A percentile compares a stretch with the other conserved stretches of the same genome.
Conservation (phyloP, 371 early-diverging fungal species). For the Thermomucor indicae-seudaticae region DNA sequence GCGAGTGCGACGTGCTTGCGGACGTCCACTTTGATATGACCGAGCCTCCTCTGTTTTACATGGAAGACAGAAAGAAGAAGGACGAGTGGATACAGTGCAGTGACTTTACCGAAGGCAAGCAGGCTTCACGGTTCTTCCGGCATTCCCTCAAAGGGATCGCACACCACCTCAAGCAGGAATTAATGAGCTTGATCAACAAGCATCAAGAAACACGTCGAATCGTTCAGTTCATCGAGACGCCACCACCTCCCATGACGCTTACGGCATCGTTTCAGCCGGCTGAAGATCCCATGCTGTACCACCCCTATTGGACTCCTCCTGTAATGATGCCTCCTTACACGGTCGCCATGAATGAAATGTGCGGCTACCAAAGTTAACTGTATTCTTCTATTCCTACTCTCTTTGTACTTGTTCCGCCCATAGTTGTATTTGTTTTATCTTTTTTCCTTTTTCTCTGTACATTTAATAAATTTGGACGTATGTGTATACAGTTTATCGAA, state of each 20-base stretch:
- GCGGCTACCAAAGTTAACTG: constrained; percentile 5
- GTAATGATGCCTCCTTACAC: no score
- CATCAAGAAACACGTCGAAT: constrained; percentile 35
- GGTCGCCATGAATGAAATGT: no score
- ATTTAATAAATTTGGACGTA: constrained; percentile 1
- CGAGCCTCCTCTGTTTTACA: constrained; percentile 62
- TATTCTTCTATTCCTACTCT: constrained; percentile 2
- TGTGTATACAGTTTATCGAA: neutral
- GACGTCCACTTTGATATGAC: constrained; percentile 60
- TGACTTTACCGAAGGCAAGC: constrained; percentile 74
- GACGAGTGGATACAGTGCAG: constrained; percentile 64
- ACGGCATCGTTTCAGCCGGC: neutral
- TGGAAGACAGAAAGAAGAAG: constrained; percentile 33
- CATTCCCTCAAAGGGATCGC: constrained; percentile 63
- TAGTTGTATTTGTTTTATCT: neutral
- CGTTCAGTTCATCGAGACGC: constrained; percentile 29
- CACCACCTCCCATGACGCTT: neutral
- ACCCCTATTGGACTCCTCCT: no score
- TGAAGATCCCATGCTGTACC: no score
- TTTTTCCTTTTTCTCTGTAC: constrained; percentile 1
- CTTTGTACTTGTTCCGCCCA: neutral
- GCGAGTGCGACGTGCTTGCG: constrained; percentile 39
- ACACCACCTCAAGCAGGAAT: constrained; percentile 47
- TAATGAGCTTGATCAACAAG: constrained; percentile 28
- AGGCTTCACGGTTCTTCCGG: constrained; percentile 61